Conservation (phyloP, 2,329 filamentous ascomycete species). For the Furcasterigmium sp. region DNA sequence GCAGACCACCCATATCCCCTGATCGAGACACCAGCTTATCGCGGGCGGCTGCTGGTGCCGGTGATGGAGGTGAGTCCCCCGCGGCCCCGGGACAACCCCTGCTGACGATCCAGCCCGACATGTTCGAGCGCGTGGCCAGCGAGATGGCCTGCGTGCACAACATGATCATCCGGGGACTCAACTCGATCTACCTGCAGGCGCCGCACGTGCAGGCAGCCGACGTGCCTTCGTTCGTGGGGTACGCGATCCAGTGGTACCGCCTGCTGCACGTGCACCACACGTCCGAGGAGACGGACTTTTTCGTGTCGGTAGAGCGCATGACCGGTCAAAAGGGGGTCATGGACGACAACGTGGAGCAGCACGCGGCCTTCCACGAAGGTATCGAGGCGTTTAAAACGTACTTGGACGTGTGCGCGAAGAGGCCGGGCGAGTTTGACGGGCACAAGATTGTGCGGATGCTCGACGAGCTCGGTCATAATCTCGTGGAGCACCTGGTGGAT, state of each 20-base stretch:
- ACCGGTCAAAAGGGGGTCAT: conserved; percentile 29
- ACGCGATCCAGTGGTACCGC: conserved; percentile 23
- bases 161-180: conserved; percentile 27
- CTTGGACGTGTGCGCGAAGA: conserved; percentile 12
- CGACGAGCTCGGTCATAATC: conserved; percentile 21
- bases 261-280: conserved; percentile 31
- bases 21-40: conserved; percentile 1
- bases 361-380: conserved; percentile 28
- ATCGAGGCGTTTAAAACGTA: conserved; percentile 21
- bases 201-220: conserved; percentile 26
- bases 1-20: conserved; percentile 8
- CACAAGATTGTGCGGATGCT: conserved; percentile 18
- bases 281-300: conserved; percentile 30
- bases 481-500: conserved; percentile 23
- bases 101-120: conserved; percentile 16
- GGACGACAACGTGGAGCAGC: conserved; percentile 35
- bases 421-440: conserved; percentile 19
- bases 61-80: background rate
- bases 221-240: conserved; percentile 24
- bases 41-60: background rate
- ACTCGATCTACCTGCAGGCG: conserved; percentile 31
- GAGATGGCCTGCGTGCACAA: conserved; percentile 29
- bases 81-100: background rate
- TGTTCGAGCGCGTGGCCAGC: conserved; percentile 18
- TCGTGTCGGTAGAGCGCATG: conserved; percentile 29